phyloP scores from a whole-genome alignment of 2,329 filamentous ascomycete genomes.

The Tolypocladium pustulatum region DNA sequence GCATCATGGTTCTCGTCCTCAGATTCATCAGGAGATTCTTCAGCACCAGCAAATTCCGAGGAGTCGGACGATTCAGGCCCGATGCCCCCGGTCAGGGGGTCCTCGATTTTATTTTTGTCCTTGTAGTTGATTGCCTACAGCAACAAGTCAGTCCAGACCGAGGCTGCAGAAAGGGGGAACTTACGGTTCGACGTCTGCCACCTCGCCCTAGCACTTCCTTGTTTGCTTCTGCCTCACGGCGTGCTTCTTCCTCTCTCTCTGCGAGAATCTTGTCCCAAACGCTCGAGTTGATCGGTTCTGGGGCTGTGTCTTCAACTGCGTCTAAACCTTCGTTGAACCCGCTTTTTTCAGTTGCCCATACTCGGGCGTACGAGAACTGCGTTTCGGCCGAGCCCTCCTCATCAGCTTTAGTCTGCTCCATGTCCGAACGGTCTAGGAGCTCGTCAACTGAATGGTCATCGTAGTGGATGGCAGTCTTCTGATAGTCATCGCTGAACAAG shows the following conservation, averaged over 20 bases:
- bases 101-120: constrained; percentile 2
- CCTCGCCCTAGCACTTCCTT: constrained; percentile 77
- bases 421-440: constrained; percentile 75
- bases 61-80: constrained; percentile 18
- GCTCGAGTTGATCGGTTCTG: constrained; percentile 48
- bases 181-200: constrained; percentile 52
- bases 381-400: constrained; percentile 59
- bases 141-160: constrained; percentile 7
- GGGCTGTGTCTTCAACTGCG: constrained; percentile 37
- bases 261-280: constrained; percentile 88
- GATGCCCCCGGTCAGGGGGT: constrained; percentile 13
- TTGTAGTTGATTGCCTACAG: constrained; percentile 24
- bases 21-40: constrained; percentile 16
- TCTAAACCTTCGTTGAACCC: constrained; percentile 54
- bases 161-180: constrained; percentile 1
- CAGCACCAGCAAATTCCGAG: constrained; percentile 21
- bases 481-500: constrained; percentile 67
- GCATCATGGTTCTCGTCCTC: constrained; percentile 14
- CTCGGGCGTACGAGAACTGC: constrained; percentile 79
- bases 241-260: constrained; percentile 68
- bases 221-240: constrained; percentile 56
- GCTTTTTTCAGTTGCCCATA: constrained; percentile 80
- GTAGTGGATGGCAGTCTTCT: constrained; percentile 67
- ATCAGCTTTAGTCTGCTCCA: constrained; percentile 59
- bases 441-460: constrained; percentile 76